Conservation (phyloP, 2,329 filamentous ascomycete species). For the Elsinoe perseae region DNA sequence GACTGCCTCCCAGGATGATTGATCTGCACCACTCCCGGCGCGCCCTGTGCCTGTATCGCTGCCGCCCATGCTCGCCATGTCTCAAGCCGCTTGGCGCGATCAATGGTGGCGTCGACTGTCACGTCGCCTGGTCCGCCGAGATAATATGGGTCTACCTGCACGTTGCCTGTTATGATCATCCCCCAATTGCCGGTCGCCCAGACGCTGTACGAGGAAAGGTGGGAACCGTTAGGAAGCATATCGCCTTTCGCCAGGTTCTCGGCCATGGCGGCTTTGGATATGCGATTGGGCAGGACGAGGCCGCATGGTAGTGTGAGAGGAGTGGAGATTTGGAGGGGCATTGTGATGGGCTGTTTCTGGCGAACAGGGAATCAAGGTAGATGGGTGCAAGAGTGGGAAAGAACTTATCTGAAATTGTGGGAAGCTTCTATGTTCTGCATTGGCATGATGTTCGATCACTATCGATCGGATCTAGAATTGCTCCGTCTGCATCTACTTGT, state of each 20-base stretch:
- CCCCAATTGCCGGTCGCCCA: constrained; percentile 47
- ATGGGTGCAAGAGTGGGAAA: background rate
- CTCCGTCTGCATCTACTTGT: background rate
- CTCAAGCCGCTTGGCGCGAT: constrained; percentile 22
- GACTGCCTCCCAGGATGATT: constrained; percentile 45
- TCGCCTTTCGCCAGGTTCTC: constrained; percentile 22
- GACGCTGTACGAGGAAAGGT: constrained; percentile 17
- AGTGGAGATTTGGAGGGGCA: background rate
- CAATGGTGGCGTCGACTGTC: constrained; percentile 23
- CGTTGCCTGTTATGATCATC: constrained; percentile 45
- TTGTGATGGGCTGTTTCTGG: background rate
- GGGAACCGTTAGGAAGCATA: constrained; percentile 16
- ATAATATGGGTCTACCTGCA: constrained; percentile 23
- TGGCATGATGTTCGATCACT: background rate
- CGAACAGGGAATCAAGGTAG: background rate
- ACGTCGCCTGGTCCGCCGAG: constrained; percentile 26
- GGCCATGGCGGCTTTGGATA: constrained; percentile 26
- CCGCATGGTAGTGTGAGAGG: constrained; percentile 23
- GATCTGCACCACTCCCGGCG: constrained; percentile 40
- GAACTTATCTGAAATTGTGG: background rate
- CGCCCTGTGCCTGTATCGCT: constrained; percentile 18
- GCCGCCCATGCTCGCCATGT: constrained; percentile 21
- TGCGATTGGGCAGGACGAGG: constrained; percentile 29
- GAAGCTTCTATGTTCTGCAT: background rate
- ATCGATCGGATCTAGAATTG: background rate